phyloP scores from a whole-genome alignment of 1,139 yeast genomes.

The Protomyces pachydermus region DNA sequence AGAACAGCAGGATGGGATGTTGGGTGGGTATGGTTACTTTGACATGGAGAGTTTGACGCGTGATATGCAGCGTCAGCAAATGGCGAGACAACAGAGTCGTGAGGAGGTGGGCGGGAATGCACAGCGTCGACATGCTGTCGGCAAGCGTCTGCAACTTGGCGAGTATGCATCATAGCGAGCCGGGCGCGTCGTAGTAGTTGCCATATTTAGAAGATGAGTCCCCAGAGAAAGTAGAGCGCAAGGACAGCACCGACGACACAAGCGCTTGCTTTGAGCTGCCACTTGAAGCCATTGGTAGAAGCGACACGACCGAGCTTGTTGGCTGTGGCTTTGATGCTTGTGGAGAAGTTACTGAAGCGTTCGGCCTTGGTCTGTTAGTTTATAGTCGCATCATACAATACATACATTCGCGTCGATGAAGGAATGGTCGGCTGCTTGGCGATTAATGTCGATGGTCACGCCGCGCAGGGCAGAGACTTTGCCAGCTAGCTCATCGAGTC shows the following conservation, averaged over 20 bases:
- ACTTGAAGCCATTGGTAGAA: constrained; percentile 6
- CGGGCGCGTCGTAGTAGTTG: background rate
- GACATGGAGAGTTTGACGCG: constrained; percentile 60
- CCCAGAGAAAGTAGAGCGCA: constrained; percentile 51
- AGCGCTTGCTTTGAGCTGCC: constrained; percentile 19
- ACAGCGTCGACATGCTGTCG: constrained; percentile 22
- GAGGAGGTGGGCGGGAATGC: constrained; percentile 21
- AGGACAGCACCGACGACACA: constrained; percentile 37
- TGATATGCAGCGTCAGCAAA: constrained; percentile 16
- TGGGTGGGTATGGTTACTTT: constrained; percentile 77
- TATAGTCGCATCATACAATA: background rate
- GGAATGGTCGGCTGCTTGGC: constrained; percentile 55
- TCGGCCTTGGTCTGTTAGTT: constrained; percentile 9
- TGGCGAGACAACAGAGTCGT: constrained; percentile 2
- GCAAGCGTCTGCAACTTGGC: constrained; percentile 12
- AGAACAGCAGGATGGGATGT: constrained; percentile 44
- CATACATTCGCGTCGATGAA: constrained; percentile 45
- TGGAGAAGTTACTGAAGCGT: constrained; percentile 6
- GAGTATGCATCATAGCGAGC: constrained; percentile 8
- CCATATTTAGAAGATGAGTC: constrained; percentile 35
- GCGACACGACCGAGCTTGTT: constrained; percentile 19
- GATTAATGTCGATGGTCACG: constrained; percentile 60
- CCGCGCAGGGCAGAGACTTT: constrained; percentile 57
- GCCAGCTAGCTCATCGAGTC: constrained; percentile 55
- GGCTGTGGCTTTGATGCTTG: constrained; percentile 23